Evolutionary conservation across 2,329 filamentous ascomycete species (phyloP), one percentile per base, ranked within the genome.

Genomic region (Graphilbum sp.): DNA sequence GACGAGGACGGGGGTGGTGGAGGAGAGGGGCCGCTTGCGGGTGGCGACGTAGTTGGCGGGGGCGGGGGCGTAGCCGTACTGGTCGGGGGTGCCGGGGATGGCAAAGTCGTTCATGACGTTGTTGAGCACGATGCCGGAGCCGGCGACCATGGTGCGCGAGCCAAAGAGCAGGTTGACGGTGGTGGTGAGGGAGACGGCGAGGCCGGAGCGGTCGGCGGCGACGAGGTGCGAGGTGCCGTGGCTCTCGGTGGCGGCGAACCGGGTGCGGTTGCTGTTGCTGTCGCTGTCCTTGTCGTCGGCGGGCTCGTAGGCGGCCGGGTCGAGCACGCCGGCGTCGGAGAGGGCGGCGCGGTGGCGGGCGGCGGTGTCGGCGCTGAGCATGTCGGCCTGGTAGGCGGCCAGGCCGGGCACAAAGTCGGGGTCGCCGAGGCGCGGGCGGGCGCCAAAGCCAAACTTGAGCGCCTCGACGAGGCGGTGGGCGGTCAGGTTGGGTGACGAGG

Each of bases 131-230:
- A 90, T 63, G 3, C 84, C 84, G 0, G 83, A 90, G 51, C 90
- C 82, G 0, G 84, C 84, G 0, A 90, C 72, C 48, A 90, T 72
- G 33, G 92, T 49, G 3, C 69, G 67, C 9, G 75, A 82, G 11
- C 85, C 85, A 47, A 92, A 93, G 2, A 83, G 62, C 8, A 85
- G 62, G 53, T 93, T 93, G 43, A 92, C 62, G 0, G 85, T 92
- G 0, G 82, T 86, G 0, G 85, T 92, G 2, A 86, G 61, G 0
- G 79, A 79, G 36, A 92, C 68, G 9, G 81, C 70, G 46, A 93
- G 56, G 0, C 85, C 85, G 1, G 65, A 69, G 31, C 63, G 59
- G 53, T 93, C 85, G 1, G 75, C 74, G 0, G 74, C 60, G 0
- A 82, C 75, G 1, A 83, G 53, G 34, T 82, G 78, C 2, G 69